Base-by-base conservation (phyloP, 2,329 filamentous ascomycete genomes). In the Clarireedia sp. region DNA sequence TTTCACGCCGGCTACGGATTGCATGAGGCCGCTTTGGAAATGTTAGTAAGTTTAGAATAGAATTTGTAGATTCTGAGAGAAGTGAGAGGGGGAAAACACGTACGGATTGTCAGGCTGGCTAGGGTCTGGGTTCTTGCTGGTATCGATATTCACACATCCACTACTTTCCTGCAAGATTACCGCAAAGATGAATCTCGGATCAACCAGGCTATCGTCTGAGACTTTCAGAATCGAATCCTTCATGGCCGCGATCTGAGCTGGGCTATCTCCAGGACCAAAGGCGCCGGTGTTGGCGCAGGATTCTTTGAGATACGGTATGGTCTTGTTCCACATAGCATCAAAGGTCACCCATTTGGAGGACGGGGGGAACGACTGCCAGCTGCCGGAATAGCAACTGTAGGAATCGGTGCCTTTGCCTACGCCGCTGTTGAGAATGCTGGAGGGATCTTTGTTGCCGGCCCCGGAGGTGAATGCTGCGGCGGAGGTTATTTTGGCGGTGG, bases 181-280 rank as follows among this genome's bases (percentile, higher is more conserved):
- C 6, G 68, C 68, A 7, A 69, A 60, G 23, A 69, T 67, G 54
- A 68, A 67, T 14, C 67, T 60, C 36, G 64, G 66, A 52, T 70
- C 66, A 8, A 70, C 61, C 0, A 55, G 44, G 12, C 62, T 58
- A 9, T 61, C 51, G 7, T 56, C 48, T 2, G 67, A 58, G 6
- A 67, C 60, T 7, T 51, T 43, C 29, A 67, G 60, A 29, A 67
- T 68, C 8, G 60, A 55, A 23, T 62, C 55, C 10, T 57, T 57
- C 23, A 69, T 57, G 6, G 59, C 19, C 14, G 55, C n/a, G 6
- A 60, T 65, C 26, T 67, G 63, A 14, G 54, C 29, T 5, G 21
- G 23, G 21, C 44, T 61, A 55, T 59, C 58, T 1, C 51, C 52
- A n/a, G 58, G 46, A n/a, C 61, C 59, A n/a, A 51, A 46, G 43